Base-by-base conservation (phyloP, 1,284 basidiomycete genomes). In the Termitomyces sp. region DNA sequence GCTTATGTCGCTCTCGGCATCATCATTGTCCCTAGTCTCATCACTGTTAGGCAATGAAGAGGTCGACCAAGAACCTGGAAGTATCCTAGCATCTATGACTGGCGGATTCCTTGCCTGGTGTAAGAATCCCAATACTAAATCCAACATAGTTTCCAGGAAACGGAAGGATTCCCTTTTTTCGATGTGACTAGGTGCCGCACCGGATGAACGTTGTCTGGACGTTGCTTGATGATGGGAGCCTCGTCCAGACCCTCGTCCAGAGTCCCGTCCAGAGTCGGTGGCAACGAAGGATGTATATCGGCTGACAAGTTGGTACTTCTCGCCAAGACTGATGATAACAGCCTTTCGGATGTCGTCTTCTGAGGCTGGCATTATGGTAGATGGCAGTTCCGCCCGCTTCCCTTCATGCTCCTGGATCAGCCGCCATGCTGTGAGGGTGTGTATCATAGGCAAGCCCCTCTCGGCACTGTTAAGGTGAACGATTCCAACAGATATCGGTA, bases 231-330 rank as follows among this genome's bases (percentile, higher is more conserved):
- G 28, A 33, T 47, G 41, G 1, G 39, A 49, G n/a, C 34, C 38
- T 28, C 28, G 42, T 30, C 46, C 19, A 31, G 43, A 53, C 62
- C 47, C n/a, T n/a, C 48, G 66, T 44, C 59, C 59, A 46, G 57
- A 63, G 43, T 54, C 62, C 47, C 48, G 66, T 44, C 59, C 59
- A 46, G 57, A 63, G 50, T 79, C 76, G 2, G 80, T 68, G 2
- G 80, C 84, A 28, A 86, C 68, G 56, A 86, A 84, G 0, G 81
- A 81, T 0, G 82, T 83, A 57, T 78, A 67, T 48, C 65, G 63
- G 64, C 76, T 83, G 0, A 70, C 74, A 31, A 86, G 70, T 56
- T 79, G 76, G 61, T 83, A 84, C 19, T 64, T 67, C 54, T 73
- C 67, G 2, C 81, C 83, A 3, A 84, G 68, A 13, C 71, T 66